These are phyloP conservation scores for Penicillium silybi DNA, from an alignment of 495 filamentous ascomycete species.

Conservation along the genomic window DNA sequence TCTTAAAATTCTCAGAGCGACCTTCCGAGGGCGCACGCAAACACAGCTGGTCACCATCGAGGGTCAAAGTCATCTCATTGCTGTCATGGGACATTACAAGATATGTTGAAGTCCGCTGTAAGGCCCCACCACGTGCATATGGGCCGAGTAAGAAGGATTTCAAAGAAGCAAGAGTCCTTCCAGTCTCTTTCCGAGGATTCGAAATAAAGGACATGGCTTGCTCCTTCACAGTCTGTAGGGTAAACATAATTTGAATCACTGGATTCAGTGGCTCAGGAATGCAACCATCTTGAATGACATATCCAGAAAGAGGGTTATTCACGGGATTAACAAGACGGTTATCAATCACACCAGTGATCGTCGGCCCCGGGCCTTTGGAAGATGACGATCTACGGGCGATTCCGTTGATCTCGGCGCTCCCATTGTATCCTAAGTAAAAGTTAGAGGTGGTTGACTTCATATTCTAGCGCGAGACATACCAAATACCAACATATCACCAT, in stretches of 20 bases:
- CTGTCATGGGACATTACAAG: constrained; percentile 71
- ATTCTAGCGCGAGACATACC: constrained; percentile 34
- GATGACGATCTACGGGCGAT: neutral
- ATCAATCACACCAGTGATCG: constrained; percentile 60
- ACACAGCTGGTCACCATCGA: constrained; percentile 45
- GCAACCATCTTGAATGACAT: constrained; percentile 62
- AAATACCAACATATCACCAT: constrained; percentile 63
- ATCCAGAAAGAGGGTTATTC: constrained; percentile 54
- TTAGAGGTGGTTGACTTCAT: neutral
- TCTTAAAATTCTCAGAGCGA: neutral
- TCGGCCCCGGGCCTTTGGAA: constrained; percentile 45
- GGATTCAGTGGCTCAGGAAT: constrained; percentile 54
- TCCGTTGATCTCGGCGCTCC: neutral
- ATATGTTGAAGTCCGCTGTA: constrained; percentile 60
- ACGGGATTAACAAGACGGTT: constrained; percentile 32
- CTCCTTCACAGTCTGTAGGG: neutral
- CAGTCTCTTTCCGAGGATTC: neutral
- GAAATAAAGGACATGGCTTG: neutral
- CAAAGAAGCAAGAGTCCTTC: neutral
- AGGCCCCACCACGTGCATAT: constrained; percentile 49
- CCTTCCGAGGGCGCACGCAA: constrained; percentile 1
- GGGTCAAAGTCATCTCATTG: constrained; percentile 56
- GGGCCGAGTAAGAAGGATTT: constrained; percentile 49
- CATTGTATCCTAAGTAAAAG: neutral
- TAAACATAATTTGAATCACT: constrained; percentile 49